Conservation (phyloP, 1,284 basidiomycete species). For the Takashimella koratensis region DNA sequence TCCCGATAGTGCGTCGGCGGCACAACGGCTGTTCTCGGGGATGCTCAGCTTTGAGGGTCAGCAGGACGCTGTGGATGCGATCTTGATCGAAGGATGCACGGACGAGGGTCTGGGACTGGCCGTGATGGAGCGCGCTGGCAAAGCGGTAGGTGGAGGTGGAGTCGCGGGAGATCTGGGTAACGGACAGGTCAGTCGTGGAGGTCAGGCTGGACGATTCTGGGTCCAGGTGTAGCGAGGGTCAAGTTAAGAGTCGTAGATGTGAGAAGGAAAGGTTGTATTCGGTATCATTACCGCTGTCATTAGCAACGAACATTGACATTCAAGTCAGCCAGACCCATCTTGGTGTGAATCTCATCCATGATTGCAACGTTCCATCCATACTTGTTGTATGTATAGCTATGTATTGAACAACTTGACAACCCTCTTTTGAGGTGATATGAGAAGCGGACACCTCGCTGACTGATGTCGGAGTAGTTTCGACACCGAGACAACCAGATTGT, state of each 20-base stretch:
- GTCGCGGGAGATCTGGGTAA: conserved; percentile 25
- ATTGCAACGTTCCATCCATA: too few species aligned
- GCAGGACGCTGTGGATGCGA: conserved; percentile 60
- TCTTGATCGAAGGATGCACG: conserved; percentile 80
- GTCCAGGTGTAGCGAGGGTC: conserved; percentile 15
- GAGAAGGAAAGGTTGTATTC: too few species aligned
- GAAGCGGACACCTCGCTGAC: too few species aligned
- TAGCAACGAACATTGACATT: too few species aligned
- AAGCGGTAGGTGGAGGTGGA: conserved; percentile 69
- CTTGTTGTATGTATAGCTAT: too few species aligned
- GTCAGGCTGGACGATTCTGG: conserved; percentile 15
- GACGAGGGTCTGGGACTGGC: conserved; percentile 85
- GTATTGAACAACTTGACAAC: too few species aligned
- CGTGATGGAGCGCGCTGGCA: conserved; percentile 95
- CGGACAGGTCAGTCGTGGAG: conserved; percentile 16
- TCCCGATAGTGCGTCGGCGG: conserved; percentile 64
- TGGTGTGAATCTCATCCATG: too few species aligned
- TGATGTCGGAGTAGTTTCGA: too few species aligned
- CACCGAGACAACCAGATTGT: too few species aligned
- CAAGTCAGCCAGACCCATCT: too few species aligned
- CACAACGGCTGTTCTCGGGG: conserved; percentile 82
- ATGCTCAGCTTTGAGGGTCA: conserved; percentile 69
- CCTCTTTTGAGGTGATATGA: too few species aligned
- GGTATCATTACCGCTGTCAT: too few species aligned
- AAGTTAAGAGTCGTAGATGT: not conserved